These are phyloP conservation scores for Withania somnifera DNA, from an alignment of 305 asterid species.

Conservation along the genomic window DNA sequence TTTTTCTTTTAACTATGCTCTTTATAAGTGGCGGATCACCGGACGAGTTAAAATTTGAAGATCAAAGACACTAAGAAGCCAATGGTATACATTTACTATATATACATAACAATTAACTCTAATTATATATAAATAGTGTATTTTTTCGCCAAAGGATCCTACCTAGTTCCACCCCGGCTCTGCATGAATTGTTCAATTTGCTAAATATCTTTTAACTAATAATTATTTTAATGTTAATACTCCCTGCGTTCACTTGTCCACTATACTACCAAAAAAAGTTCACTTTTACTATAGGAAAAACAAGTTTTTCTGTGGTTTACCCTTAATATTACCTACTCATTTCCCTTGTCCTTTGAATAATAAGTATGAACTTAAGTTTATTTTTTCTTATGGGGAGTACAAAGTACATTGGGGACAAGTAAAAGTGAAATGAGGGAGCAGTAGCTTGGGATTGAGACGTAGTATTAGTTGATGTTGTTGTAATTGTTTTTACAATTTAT, in stretches of 20 bases:
- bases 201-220: background rate
- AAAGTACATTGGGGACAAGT: background rate
- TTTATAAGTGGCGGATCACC: no score
- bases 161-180: no score
- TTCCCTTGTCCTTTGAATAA: no score
- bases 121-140: no score
- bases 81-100: no score
- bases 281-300: background rate
- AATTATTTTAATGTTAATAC: background rate
- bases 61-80: no score
- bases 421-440: background rate
- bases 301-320: background rate
- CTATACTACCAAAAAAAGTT: background rate
- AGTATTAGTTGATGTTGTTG: background rate
- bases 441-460: background rate
- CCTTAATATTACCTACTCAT: background rate
- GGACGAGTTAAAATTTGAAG: no score
- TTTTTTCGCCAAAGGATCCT: no score
- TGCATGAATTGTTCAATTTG: background rate
- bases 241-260: background rate
- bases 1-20: background rate
- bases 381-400: background rate
- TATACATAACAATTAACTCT: no score
- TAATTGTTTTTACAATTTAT: constrained; percentile 5
- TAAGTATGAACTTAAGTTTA: no score